phyloP scores from a whole-genome alignment of 2,329 filamentous ascomycete species.

The Colletotrichum scovillei region DNA sequence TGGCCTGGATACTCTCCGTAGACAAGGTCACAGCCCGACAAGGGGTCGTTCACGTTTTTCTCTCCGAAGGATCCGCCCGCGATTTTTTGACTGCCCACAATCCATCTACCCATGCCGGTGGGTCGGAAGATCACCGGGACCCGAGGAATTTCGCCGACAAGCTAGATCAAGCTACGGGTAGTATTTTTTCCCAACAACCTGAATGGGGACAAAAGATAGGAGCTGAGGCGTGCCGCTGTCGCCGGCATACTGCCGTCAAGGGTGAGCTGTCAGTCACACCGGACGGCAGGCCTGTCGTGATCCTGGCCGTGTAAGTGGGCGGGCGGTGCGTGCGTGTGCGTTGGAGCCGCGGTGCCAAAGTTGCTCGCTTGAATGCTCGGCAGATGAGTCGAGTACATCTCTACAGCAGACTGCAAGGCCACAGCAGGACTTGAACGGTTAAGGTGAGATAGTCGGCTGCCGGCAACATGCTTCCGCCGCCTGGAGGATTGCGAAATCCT shows the following conservation, averaged over 20 bases:
- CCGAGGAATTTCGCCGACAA: not conserved
- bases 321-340: not conserved
- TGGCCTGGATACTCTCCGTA: not conserved
- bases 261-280: not conserved
- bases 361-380: not conserved
- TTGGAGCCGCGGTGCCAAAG: not conserved
- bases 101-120: not conserved
- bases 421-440: not conserved
- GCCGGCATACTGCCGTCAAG: not conserved
- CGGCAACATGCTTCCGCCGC: not conserved
- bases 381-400: no score
- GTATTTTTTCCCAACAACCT: not conserved
- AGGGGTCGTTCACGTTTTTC: not conserved
- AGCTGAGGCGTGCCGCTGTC: not conserved
- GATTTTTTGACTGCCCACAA: not conserved
- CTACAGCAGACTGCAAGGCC: not conserved
- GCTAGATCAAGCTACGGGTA: not conserved
- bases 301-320: not conserved
- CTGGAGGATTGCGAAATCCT: not conserved
- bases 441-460: not conserved
- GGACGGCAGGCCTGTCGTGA: no score
- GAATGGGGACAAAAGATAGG: not conserved
- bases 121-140: not conserved
- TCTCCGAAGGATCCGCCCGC: conserved; percentile 1
- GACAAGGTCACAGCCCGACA: not conserved